Evolutionary conservation across 2,329 filamentous ascomycete species (phyloP).

Genomic region (Plectosphaerella plurivora): DNA sequence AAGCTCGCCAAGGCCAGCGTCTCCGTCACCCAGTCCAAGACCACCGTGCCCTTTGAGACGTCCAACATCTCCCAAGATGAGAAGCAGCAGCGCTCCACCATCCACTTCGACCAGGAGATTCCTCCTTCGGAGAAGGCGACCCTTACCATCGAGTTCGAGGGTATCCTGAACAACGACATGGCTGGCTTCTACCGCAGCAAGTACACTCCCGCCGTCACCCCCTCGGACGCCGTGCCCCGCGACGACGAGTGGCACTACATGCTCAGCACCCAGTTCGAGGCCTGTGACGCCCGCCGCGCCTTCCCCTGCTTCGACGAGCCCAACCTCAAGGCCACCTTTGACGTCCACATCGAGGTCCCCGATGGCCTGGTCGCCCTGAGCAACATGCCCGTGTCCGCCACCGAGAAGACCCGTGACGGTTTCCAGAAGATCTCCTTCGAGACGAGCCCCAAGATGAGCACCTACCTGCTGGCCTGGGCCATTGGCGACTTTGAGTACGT

Average conservation of each 20-base stretch:
- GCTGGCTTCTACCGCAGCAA: constrained; percentile 90
- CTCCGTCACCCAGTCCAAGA: constrained; percentile 51
- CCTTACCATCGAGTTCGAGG: constrained; percentile 70
- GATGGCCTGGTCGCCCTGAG: constrained; percentile 83
- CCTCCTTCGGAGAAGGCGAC: constrained; percentile 61
- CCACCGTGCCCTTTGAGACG: constrained; percentile 52
- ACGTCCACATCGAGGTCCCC: constrained; percentile 88
- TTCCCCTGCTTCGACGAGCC: constrained; percentile 99
- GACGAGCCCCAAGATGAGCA: constrained; percentile 85
- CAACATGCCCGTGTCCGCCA: constrained; percentile 88
- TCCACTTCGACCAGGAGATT: constrained; percentile 71
- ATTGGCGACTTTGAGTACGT: constrained; percentile 97
- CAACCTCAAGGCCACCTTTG: constrained; percentile 93
- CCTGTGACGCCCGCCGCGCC: constrained; percentile 87
- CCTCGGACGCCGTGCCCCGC: constrained; percentile 72
- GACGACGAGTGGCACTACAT: constrained; percentile 66
- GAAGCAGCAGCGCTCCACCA: constrained; percentile 75
- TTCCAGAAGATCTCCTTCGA: constrained; percentile 76
- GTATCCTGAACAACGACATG: constrained; percentile 85
- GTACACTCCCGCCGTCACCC: constrained; percentile 75
- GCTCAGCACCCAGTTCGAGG: constrained; percentile 96
- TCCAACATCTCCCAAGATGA: constrained; percentile 74
- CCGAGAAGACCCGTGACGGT: constrained; percentile 54
- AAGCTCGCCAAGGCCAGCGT: constrained; percentile 66
- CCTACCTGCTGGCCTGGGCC: constrained; percentile 87